phyloP scores from a whole-genome alignment of 169 alveolate genomes.

The Cryptosporidium bovis region DNA sequence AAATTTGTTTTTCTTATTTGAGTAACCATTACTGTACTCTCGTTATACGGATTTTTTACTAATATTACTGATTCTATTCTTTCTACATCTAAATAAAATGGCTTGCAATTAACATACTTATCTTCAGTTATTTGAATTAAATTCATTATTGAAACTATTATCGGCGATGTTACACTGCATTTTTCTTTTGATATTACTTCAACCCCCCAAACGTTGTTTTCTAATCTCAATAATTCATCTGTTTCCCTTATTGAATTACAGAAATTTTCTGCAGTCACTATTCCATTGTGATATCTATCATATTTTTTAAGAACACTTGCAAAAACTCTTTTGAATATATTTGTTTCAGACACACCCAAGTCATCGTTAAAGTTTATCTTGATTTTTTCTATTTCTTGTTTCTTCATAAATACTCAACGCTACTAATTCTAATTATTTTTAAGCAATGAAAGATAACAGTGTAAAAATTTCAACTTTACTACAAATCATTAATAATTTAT shows the following conservation, averaged over 20 bases:
- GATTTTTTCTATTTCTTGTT: not conserved
- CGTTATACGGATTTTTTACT: constrained; percentile 63
- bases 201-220: constrained; percentile 56
- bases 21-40: constrained; percentile 34
- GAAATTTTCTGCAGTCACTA: constrained; percentile 70
- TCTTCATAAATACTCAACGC: not conserved
- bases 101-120: constrained; percentile 68
- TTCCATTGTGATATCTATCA: constrained; percentile 71
- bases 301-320: constrained; percentile 18
- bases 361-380: constrained; percentile 30
- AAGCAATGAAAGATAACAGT: too few species aligned
- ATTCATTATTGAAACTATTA: constrained; percentile 50
- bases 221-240: constrained; percentile 28
- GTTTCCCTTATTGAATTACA: constrained; percentile 47
- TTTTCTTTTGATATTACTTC: constrained; percentile 20
- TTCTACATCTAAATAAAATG: constrained; percentile 67
- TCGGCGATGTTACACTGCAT: constrained; percentile 48
- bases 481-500: too few species aligned
- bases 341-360: not conserved
- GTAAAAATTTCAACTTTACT: too few species aligned
- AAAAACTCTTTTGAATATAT: constrained; percentile 51
- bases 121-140: constrained; percentile 53
- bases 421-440: too few species aligned
- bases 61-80: constrained; percentile 61
- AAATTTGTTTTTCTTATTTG: constrained; percentile 23